Evolutionary conservation across 139 green algal species (phyloP).

Genomic region (Micromonas commoda): DNA sequence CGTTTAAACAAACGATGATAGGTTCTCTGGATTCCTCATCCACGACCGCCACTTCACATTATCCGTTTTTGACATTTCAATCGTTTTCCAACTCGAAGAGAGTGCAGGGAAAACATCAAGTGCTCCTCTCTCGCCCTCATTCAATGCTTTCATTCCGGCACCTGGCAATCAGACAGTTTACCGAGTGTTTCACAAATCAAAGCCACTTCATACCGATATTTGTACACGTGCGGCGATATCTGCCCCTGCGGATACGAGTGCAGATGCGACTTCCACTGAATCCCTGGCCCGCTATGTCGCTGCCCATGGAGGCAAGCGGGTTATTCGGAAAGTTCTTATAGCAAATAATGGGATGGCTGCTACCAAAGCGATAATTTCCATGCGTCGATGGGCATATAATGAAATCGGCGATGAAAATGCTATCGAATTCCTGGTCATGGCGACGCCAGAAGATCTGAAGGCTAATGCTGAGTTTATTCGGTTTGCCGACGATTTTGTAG

Average conservation of each 20-base stretch:
- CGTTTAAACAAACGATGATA: too few species aligned
- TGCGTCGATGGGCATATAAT: slow-evolving; percentile 23
- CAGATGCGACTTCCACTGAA: slow-evolving; percentile 8
- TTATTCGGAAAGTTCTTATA: slow-evolving; percentile 58
- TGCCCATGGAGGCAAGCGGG: slow-evolving; percentile 16
- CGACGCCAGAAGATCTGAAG: slow-evolving; percentile 84
- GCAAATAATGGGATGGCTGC: slow-evolving; percentile 87
- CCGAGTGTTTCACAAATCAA: too few species aligned
- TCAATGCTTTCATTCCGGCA: too few species aligned
- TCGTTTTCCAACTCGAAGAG: too few species aligned
- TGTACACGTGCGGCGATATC: not conserved
- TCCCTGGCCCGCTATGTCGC: slow-evolving; percentile 23
- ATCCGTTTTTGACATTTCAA: too few species aligned
- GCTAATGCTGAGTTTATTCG: slow-evolving; percentile 78
- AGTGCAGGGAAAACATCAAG: too few species aligned
- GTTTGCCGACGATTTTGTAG: slow-evolving; percentile 92
- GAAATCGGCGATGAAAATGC: slow-evolving; percentile 40
- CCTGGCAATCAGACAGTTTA: too few species aligned
- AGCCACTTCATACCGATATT: not conserved
- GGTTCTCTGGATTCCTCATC: too few species aligned
- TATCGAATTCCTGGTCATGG: slow-evolving; percentile 82
- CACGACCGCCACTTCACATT: too few species aligned
- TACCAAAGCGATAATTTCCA: slow-evolving; percentile 79
- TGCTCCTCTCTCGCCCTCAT: too few species aligned
- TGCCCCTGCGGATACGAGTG: not conserved